Evolutionary conservation across 768 basidiomycete species (phyloP).

Genomic region (Boletus rubescentipes): DNA sequence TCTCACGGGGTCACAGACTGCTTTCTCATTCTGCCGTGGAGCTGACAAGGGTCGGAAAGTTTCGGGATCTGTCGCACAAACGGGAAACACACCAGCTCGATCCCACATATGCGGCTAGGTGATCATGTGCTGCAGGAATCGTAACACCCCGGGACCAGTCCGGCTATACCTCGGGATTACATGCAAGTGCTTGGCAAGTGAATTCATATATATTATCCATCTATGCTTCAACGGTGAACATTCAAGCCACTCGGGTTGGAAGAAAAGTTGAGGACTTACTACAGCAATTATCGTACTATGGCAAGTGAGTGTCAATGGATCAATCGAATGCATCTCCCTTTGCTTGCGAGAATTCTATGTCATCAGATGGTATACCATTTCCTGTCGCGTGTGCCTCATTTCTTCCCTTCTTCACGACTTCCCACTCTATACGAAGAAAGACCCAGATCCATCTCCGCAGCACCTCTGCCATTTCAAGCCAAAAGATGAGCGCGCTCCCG

Average conservation of each 20-base stretch:
- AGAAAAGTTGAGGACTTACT: slow-evolving; percentile 12
- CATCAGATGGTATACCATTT: slow-evolving; percentile 8
- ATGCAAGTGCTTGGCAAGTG: neutral
- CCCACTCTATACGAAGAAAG: slow-evolving; percentile 96
- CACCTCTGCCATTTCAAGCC: slow-evolving; percentile 88
- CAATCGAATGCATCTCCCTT: slow-evolving; percentile 22
- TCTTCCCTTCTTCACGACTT: slow-evolving; percentile 63
- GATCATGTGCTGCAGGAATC: neutral
- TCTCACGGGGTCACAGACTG: slow-evolving; percentile 9
- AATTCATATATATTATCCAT: neutral
- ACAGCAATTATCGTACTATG: slow-evolving; percentile 4
- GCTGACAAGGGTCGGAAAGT: slow-evolving; percentile 3
- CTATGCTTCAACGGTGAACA: slow-evolving; percentile 9
- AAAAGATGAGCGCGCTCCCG: slow-evolving; percentile 80
- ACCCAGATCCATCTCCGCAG: slow-evolving; percentile 97
- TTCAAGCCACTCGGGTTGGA: neutral
- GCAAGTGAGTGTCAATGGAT: slow-evolving; percentile 1
- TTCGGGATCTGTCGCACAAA: slow-evolving; percentile 6
- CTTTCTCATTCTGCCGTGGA: neutral
- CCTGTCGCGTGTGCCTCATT: slow-evolving; percentile 3
- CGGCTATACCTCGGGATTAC: too few species aligned
- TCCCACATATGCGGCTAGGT: neutral
- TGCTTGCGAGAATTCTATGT: slow-evolving; percentile 15
- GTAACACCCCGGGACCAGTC: neutral
- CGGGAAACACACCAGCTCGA: neutral